Evolutionary conservation across 495 filamentous ascomycete genomes (phyloP).

Genomic region (Penicillium daleae): DNA sequence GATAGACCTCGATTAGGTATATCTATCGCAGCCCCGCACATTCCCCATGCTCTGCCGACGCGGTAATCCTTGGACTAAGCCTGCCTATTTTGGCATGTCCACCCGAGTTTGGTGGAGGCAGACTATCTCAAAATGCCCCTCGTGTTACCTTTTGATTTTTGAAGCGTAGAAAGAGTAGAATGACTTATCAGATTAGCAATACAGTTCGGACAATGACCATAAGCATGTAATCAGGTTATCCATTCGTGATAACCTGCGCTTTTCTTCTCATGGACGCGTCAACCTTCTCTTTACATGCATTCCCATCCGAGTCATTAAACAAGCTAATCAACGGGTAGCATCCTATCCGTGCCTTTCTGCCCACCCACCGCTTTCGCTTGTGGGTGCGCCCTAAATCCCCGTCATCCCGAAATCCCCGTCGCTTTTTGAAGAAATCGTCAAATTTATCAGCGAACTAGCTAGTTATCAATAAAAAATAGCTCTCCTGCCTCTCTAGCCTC

Average conservation of each 20-base stretch:
- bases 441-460: no score
- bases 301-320: not conserved
- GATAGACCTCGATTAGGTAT: not conserved
- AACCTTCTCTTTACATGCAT: not conserved
- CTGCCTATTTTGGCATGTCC: slow-evolving; percentile 3
- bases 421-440: no score
- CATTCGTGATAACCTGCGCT: not conserved
- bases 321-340: not conserved
- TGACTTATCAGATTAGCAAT: not conserved
- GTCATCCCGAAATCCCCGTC: no score
- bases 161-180: not conserved
- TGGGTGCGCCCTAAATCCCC: no score
- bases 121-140: not conserved
- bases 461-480: no score
- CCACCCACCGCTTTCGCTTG: no score
- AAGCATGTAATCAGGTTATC: not conserved
- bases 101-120: not conserved
- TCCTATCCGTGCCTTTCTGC: not conserved
- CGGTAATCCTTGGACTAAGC: not conserved
- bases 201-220: not conserved
- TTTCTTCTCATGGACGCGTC: not conserved
- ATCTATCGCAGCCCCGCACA: slow-evolving; percentile 8
- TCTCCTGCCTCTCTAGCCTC: no score
- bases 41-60: not conserved
- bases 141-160: no score